Evolutionary conservation across 805 yeast genomes (phyloP), one percentile per base, ranked within the genome.

Genomic region (Hermanozyma aechmeae): DNA sequence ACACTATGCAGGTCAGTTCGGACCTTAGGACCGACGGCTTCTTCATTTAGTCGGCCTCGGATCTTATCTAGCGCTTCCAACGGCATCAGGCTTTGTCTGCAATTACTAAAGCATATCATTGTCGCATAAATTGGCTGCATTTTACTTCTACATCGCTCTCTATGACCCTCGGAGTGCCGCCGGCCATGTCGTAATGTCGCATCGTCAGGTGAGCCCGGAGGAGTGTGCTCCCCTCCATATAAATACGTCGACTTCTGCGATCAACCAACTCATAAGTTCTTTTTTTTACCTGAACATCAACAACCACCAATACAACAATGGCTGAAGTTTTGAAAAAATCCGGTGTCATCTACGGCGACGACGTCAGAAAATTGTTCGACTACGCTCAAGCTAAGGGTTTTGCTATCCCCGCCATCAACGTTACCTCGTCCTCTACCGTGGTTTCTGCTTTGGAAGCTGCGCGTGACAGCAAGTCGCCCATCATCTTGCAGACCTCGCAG

Each of bases 311-410:
- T 10, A 17, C 20, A 17, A 39, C 32, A 28, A 41, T 41, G 45
- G 43, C 45, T 33, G 43, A 33, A 29, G 42, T 41, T 30, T 37
- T 41, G 50, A 79, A 93, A 73, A 87, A 92, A 68, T 55, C 92
- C 59, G 98, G 98, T 76, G 98, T 92, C 67, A 86, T 92, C 64
- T 92, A 83, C 68, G 98, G 98, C 58, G 96, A 89, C 53, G 98
- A 92, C 58, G 98, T 92, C 45, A 74, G 73, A 50, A 63, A 66
- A 48, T 71, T 81, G 58, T 92, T 87, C 68, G 79, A 79, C 64
- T 85, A 87, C 66, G 96, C 96, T 40, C 96, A 83, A 68, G 76
- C 75, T 51, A 71, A 89, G 62, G 83, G 84, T 43, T 92, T 86
- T 50, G 98, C 98, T 45, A 86, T 92, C 56, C 98, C 98, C 53